Base-by-base conservation (phyloP, 2,329 filamentous ascomycete species). In the Ophiostoma tasmaniense region DNA sequence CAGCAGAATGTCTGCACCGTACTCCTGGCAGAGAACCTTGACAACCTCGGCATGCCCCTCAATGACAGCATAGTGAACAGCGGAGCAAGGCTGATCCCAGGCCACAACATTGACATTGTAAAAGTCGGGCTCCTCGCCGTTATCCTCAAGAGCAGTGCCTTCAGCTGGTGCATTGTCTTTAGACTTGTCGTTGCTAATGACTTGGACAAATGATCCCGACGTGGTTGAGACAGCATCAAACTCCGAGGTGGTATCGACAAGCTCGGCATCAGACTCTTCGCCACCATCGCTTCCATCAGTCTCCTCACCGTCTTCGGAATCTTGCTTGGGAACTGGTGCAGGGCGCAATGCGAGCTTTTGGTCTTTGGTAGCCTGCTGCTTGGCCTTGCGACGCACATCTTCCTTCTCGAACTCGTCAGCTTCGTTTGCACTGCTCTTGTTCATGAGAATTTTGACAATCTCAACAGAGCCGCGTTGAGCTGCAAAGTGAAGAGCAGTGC, bases 401-500 rank as follows among this genome's bases (percentile, higher is more conserved):
- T 84, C 79, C 67, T 83, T 86, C 68, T 87, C 83, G 33, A 86
- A 84, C 69, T 90, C 87, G 67, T 85, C 83, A 70, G 88, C 87
- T 76, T 93, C 89, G 71, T 95, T 95, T 37, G 84, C 83, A 69
- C 86, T 84, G 74, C 91, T 95, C 79, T 88, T 92, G 42, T 87
- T 82, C 75, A 96, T 84, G 14, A 96, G 80, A 8, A 88, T 85
- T 71, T 84, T 88, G 72, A 95, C 83, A 71, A 95, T 93, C 22
- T 89, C 86, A 1, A 80, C 75, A 72, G 87, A 80, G 0, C 92
- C 92, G 28, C 89, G 84, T 62, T 87, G 84, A 22, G 91, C 90
- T 22, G 92, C 92, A 37, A 96, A 80, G 77, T 96, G 92, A n/a
- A 96, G 82, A 10, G 92, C 90, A 2, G 91, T 96, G 73, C 87